Conservation (phyloP, 306 rosid species). For the Rubus idaeus region DNA sequence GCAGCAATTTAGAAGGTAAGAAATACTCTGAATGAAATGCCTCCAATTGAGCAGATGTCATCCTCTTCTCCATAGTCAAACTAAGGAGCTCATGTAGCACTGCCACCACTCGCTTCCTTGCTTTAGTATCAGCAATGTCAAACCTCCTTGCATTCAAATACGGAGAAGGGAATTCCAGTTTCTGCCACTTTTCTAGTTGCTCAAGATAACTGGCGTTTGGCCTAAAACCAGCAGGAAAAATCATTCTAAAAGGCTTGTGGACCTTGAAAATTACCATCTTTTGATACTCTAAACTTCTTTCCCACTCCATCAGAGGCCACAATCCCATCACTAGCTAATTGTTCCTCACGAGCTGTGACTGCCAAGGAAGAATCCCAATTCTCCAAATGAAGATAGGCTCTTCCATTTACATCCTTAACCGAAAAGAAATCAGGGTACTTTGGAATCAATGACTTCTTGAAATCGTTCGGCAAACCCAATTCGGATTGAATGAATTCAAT, state of each 20-base stretch:
- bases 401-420: slow-evolving; percentile 45
- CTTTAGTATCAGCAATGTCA: slow-evolving; percentile 57
- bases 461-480: slow-evolving; percentile 66
- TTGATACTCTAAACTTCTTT: slow-evolving; percentile 59
- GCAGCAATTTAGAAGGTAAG: slow-evolving; percentile 69
- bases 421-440: slow-evolving; percentile 70
- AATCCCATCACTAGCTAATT: slow-evolving; percentile 43
- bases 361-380: slow-evolving; percentile 84
- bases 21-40: slow-evolving; percentile 70
- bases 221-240: slow-evolving; percentile 71
- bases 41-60: slow-evolving; percentile 80
- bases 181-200: slow-evolving; percentile 85
- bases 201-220: slow-evolving; percentile 69
- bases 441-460: slow-evolving; percentile 50
- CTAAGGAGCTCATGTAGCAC: slow-evolving; percentile 88
- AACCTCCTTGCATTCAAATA: slow-evolving; percentile 85
- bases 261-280: slow-evolving; percentile 66
- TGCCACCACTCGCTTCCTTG: slow-evolving; percentile 69
- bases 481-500: slow-evolving; percentile 55
- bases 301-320: slow-evolving; percentile 22
- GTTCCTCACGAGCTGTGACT: slow-evolving; percentile 59
- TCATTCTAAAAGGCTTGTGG: slow-evolving; percentile 62
- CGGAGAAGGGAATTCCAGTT: slow-evolving; percentile 87
- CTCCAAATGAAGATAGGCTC: slow-evolving; percentile 57
- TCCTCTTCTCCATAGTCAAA: slow-evolving; percentile 73